Base-by-base conservation (phyloP, 2,329 filamentous ascomycete genomes). In the Fusarium praegraminearum region DNA sequence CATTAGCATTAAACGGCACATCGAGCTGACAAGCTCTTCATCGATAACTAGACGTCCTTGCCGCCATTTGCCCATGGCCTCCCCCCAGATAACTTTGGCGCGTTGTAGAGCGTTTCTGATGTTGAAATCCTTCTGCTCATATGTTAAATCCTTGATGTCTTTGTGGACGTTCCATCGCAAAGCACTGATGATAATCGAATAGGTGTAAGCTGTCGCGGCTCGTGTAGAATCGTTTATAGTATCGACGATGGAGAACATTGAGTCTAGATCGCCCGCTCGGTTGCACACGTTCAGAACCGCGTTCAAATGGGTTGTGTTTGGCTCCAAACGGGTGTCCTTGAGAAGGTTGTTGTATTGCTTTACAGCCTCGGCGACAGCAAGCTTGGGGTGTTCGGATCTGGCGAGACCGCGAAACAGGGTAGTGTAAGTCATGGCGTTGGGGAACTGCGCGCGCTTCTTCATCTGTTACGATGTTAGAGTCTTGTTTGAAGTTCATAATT, bases 391-490 rank as follows among this genome's bases (percentile, higher is more conserved):
- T 2, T 85, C 77, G 18, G 90, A 88, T 43, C 84, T 80, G 41
- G 90, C 86, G 57, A 94, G 88, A 32, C 94, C 95, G 52, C 88
- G 85, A 71, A 99, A 89, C 62, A 98, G 87, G 61, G 93, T 90
- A 20, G 93, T 96, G 77, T 92, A 98, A 0, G 96, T 98, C 73
- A 91, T 87, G 5, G 89, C 86, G 77, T 94, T 95, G 2, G 96
- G 95, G 28, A 87, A 84, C 74, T 97, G 91, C 7, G 85, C 90
- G 65, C 94, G 87, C 82, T 98, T 98, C 82, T 98, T 99, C 95
- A 99, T 98, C 91, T 93, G 71, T 15, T 62, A 46, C 32, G 36
- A 43, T 59, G 65, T 75, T 54, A 73, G 69, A 35, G 24, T 33
- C 32, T 26, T 49, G 63, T 51, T 61, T n/a, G 26, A 5, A 24